These are phyloP conservation scores for Penium margaritaceum DNA, from an alignment of 139 green algal species.

Conservation along the genomic window DNA sequence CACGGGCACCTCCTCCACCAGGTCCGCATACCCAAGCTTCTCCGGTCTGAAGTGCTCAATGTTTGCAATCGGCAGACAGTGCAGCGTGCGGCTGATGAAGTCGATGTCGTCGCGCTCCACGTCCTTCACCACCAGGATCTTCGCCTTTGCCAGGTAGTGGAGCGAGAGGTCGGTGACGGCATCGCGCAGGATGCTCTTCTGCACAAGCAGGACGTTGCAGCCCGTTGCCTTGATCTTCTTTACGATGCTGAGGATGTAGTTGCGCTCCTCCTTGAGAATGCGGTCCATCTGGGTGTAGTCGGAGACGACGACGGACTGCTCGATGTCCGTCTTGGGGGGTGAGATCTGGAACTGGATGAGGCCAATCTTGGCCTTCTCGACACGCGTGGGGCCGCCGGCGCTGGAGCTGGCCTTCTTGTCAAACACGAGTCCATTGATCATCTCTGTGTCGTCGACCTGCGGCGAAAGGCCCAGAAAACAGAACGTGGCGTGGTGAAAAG, in stretches of 20 bases:
- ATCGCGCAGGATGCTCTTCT: slow-evolving; percentile 96
- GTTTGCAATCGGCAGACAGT: slow-evolving; percentile 90
- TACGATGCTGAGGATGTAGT: slow-evolving; percentile 95
- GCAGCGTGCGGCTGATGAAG: slow-evolving; percentile 93
- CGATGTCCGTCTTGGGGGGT: slow-evolving; percentile 94
- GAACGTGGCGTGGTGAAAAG: too few species aligned
- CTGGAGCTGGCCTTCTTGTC: slow-evolving; percentile 82
- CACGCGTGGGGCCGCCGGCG: slow-evolving; percentile 75
- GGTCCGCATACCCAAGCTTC: slow-evolving; percentile 81
- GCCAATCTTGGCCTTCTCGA: slow-evolving; percentile 91
- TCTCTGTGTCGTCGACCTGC: slow-evolving; percentile 84
- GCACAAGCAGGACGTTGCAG: slow-evolving; percentile 96
- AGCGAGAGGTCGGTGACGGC: slow-evolving; percentile 90
- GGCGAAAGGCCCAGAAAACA: too few species aligned
- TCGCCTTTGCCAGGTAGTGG: slow-evolving; percentile 93
- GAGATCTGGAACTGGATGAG: slow-evolving; percentile 93
- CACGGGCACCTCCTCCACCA: slow-evolving; percentile 75
- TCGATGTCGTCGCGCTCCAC: slow-evolving; percentile 98
- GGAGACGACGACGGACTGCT: slow-evolving; percentile 92
- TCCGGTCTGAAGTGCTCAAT: slow-evolving; percentile 89
- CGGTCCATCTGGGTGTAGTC: slow-evolving; percentile 85
- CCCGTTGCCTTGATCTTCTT: slow-evolving; percentile 94
- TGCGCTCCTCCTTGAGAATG: slow-evolving; percentile 91
- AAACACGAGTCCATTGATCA: slow-evolving; percentile 92
- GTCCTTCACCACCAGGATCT: slow-evolving; percentile 97